These are phyloP conservation scores for Lenzites betulinus DNA, from an alignment of 768 basidiomycete species.

Conservation along the genomic window DNA sequence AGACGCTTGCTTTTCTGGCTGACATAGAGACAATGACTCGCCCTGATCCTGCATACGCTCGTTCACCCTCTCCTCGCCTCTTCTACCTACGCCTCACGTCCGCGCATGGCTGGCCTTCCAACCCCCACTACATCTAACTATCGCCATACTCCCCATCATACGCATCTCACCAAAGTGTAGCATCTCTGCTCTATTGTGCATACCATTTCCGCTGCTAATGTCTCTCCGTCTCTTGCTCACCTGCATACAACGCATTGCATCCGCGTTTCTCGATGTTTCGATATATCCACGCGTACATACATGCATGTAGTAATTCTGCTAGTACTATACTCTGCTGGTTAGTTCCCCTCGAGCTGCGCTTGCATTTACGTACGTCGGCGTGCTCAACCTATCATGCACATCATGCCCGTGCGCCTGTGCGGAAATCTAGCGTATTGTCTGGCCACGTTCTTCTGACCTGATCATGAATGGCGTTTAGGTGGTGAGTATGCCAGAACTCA, in stretches of 20 bases:
- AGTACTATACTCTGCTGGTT: background rate
- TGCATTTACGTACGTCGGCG: background rate
- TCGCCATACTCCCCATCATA: background rate
- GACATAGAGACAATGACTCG: too few species aligned
- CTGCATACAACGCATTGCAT: too few species aligned
- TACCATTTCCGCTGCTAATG: constrained; percentile 1
- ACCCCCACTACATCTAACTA: background rate
- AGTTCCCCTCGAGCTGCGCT: background rate
- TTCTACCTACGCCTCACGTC: too few species aligned
- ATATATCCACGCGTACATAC: background rate
- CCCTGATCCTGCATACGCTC: too few species aligned
- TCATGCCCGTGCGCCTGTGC: too few species aligned
- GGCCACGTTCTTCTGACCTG: too few species aligned
- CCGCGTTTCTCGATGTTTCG: too few species aligned
- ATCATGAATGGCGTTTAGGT: too few species aligned
- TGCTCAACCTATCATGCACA: background rate
- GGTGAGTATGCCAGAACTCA: too few species aligned
- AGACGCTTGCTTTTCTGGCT: background rate
- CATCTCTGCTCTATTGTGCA: background rate
- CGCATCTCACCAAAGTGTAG: constrained; percentile 1
- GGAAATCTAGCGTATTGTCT: too few species aligned
- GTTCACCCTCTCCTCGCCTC: background rate
- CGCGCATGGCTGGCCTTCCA: too few species aligned
- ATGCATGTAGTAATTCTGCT: background rate
- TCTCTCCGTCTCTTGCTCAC: background rate